Conservation (phyloP, 257 asterid species). For the Fraxinus americana region DNA sequence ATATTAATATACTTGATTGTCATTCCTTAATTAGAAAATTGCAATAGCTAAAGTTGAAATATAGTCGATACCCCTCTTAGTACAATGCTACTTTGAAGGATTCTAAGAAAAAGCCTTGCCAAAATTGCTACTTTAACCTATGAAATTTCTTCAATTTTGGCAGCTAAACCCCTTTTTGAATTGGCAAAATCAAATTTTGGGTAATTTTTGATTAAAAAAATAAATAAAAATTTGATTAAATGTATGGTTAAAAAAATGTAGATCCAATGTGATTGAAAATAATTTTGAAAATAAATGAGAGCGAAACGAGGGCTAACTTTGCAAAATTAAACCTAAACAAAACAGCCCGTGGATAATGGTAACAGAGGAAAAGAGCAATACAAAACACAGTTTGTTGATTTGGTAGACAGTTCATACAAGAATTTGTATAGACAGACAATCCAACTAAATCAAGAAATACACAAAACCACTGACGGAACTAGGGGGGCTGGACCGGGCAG, state of each 20-base stretch:
- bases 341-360: background rate
- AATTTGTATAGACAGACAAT: background rate
- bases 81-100: background rate
- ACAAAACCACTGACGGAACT: no score
- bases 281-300: no score
- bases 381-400: background rate
- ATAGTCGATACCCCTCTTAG: no score
- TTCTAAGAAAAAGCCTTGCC: background rate
- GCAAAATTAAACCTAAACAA: background rate
- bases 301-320: background rate
- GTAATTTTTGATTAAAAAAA: no score
- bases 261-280: no score
- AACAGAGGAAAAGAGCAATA: background rate
- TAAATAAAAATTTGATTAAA: no score
- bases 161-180: background rate
- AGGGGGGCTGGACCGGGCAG: no score
- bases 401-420: background rate
- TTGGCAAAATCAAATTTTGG: no score
- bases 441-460: background rate
- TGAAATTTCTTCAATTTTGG: background rate
- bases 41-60: no score
- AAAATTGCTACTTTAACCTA: background rate
- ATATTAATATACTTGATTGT: background rate
- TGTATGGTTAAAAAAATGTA: no score
- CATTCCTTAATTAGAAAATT: background rate